Evolutionary conservation across 2,329 filamentous ascomycete genomes (phyloP).

Genomic region (Diplodia corticola): DNA sequence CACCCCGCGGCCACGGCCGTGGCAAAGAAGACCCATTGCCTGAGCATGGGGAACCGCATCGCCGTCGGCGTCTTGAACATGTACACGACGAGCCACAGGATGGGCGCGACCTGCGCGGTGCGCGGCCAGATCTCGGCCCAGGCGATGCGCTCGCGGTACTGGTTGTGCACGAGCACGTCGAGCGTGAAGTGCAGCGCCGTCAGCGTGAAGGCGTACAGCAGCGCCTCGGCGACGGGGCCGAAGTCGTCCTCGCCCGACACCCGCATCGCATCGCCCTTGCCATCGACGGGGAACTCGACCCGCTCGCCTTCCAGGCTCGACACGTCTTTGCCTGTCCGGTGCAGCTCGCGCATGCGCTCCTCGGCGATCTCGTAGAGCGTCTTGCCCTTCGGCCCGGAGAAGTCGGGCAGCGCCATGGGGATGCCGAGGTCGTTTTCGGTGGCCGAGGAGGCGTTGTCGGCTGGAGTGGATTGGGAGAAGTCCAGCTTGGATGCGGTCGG

Average conservation of each 20-base stretch:
- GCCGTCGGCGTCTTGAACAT: conserved; percentile 45
- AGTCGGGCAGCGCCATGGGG: conserved; percentile 64
- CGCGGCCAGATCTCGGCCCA: conserved; percentile 59
- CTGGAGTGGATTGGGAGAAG: conserved; percentile 41
- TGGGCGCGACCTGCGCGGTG: conserved; percentile 47
- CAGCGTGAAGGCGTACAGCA: conserved; percentile 58
- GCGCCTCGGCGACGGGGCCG: conserved; percentile 48
- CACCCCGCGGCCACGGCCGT: conserved; percentile 66
- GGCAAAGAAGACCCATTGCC: conserved; percentile 61
- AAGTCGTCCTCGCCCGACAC: conserved; percentile 43
- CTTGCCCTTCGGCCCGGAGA: conserved; percentile 55
- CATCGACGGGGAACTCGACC: conserved; percentile 11
- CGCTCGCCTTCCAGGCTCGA: conserved; percentile 17
- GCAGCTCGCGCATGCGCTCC: conserved; percentile 53
- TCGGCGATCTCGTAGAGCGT: conserved; percentile 74
- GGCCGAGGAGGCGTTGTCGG: background rate
- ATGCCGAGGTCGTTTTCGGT: conserved; percentile 38
- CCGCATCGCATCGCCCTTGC: conserved; percentile 17
- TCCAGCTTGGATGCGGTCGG: conserved; percentile 32
- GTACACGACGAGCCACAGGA: conserved; percentile 49
- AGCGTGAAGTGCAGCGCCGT: conserved; percentile 74
- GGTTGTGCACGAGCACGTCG: conserved; percentile 75
- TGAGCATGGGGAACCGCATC: conserved; percentile 45
- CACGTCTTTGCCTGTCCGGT: conserved; percentile 50
- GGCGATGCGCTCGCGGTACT: conserved; percentile 68